Percentiles rank a stretch among this genome's conserved stretches.
phyloP scores from a whole-genome alignment of 179 eudicot species.

The Corrigiola litoralis region DNA sequence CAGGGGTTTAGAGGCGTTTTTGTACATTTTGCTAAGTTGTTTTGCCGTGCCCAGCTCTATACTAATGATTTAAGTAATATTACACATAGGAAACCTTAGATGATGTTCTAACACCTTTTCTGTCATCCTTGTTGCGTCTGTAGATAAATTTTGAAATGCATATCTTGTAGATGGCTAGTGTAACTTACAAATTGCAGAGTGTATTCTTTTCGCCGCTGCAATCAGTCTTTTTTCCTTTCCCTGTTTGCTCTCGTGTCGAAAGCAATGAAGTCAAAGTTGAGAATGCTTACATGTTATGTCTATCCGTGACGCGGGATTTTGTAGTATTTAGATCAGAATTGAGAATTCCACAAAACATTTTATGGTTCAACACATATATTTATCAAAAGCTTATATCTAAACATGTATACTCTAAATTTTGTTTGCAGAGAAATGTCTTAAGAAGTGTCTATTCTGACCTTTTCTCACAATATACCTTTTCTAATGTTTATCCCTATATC shows the following conservation, averaged over 20 bases:
- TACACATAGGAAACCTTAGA: constrained; percentile 27
- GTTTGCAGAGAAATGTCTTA: too few relatives aligned
- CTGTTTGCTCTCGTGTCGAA: not conserved
- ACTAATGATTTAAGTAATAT: constrained; percentile 22
- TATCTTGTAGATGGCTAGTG: constrained; percentile 32
- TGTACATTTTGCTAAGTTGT: constrained; percentile 25
- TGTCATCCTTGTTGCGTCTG: constrained; percentile 24
- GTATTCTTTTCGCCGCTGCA: constrained; percentile 19
- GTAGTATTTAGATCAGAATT: too few relatives aligned
- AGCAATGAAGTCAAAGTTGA: not conserved
- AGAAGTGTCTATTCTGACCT: too few relatives aligned
- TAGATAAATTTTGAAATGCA: constrained; percentile 32
- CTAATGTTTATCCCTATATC: too few relatives aligned
- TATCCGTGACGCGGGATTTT: too few relatives aligned
- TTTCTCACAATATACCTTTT: too few relatives aligned
- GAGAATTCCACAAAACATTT: too few relatives aligned
- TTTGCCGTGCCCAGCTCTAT: constrained; percentile 22
- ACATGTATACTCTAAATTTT: too few relatives aligned
- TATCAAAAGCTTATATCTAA: too few relatives aligned
- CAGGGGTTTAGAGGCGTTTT: constrained; percentile 20
- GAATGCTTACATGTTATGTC: not conserved
- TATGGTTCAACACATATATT: too few relatives aligned
- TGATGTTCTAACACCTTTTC: constrained; percentile 24
- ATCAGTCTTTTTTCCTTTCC: not conserved
- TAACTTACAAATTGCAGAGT: constrained; percentile 22